phyloP scores from a whole-genome alignment of 805 yeast species.

The Candida oleophila region DNA sequence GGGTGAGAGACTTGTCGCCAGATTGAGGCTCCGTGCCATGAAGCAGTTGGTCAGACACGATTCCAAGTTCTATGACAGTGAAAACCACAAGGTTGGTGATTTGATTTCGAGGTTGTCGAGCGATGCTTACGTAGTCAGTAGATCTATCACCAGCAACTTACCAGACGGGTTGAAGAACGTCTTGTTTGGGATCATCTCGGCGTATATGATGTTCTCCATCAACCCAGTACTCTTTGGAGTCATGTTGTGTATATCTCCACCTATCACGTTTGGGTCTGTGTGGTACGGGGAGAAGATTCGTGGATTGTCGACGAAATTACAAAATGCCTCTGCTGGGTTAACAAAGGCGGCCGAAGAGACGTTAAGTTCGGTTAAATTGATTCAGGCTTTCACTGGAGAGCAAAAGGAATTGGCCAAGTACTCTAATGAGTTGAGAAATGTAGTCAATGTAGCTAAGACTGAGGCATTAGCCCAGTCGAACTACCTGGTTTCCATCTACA shows the following conservation, averaged over 20 bases:
- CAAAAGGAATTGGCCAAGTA: slow-evolving; percentile 40
- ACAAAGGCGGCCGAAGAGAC: slow-evolving; percentile 46
- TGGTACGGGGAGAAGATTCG: slow-evolving; percentile 46
- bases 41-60: slow-evolving; percentile 43
- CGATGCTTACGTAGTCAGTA: slow-evolving; percentile 46
- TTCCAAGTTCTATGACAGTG: slow-evolving; percentile 39
- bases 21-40: slow-evolving; percentile 42
- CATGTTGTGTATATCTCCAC: slow-evolving; percentile 45
- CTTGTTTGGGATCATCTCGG: slow-evolving; percentile 39
- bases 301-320: slow-evolving; percentile 38
- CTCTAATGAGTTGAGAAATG: slow-evolving; percentile 37
- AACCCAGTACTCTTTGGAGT: slow-evolving; percentile 43
- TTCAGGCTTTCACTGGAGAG: slow-evolving; percentile 45
- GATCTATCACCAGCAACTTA: slow-evolving; percentile 41
- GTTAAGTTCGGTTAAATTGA: slow-evolving; percentile 39
- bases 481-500: slow-evolving; percentile 42
- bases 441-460: slow-evolving; percentile 39
- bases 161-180: slow-evolving; percentile 47
- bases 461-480: slow-evolving; percentile 47
- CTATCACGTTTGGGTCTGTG: slow-evolving; percentile 44
- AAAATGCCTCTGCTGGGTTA: slow-evolving; percentile 44
- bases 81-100: slow-evolving; percentile 47
- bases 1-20: slow-evolving; percentile 45
- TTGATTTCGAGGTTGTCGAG: slow-evolving; percentile 47
- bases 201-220: slow-evolving; percentile 45